Evolutionary conservation across 73 alveolate species (phyloP), one percentile per base, ranked within the genome.

Genomic region (Paramecium pentaurelia): DNA sequence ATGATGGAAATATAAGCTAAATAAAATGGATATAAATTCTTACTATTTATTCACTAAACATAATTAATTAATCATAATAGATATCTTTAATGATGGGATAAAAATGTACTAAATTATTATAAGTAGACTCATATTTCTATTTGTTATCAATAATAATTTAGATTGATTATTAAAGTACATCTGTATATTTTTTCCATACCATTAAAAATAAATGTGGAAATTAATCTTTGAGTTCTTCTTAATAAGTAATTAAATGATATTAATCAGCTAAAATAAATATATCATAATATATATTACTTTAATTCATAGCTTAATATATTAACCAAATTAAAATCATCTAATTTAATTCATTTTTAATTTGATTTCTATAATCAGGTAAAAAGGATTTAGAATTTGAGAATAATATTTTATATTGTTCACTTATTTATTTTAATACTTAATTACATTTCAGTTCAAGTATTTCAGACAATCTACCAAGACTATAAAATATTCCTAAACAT

Each of bases 401-500:
- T 11, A 47, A 44, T 27, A 80, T 42, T 32, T 80, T 80, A 25
- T 80, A 80, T 42, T 40, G 58, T 80, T 80, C 91, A 47, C 64
- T 47, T 45, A 47, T 80, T 12, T 42, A 80, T 80, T 80, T 80
- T 80, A 80, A 47, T 42, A 80, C 58, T 22, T 25, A 44, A 27
- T 80, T 80, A 18, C 47, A 45, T 80, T 80, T 80, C 16, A 25
- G 47, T 80, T 80, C 91, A 32, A 80, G 44, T 25, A 47, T 47
- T 47, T 80, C 71, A 42, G 71, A 20, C 6, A 80, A 49, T 80
- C 58, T 80, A 36, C 75, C 75, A 45, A 80, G 75, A 45, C 91
- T 49, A 80, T 80, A 80, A 80, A 45, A 80, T 80, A 80, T 80
- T 25, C 77, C 91, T 47, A 80, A 80, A 80, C 91, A 80, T 80